These are phyloP conservation scores for Ettlia oleoabundans DNA, from an alignment of 139 green algal species.

Conservation along the genomic window DNA sequence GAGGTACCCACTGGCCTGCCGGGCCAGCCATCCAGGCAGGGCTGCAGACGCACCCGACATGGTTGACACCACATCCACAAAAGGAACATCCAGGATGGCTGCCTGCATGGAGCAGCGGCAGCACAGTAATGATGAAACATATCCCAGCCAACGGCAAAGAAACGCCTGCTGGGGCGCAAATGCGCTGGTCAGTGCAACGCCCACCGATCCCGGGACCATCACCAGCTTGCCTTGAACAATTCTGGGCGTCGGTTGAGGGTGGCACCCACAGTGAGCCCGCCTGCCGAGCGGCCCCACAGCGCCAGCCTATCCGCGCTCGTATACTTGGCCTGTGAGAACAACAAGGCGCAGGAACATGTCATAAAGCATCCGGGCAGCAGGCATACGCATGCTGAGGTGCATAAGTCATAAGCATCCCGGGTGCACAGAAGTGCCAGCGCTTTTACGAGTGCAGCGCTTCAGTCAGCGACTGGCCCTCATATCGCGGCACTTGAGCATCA, in stretches of 20 bases:
- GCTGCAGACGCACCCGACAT: constrained; percentile 50
- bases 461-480: no score
- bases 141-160: not conserved
- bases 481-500: no score
- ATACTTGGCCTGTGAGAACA: constrained; percentile 59
- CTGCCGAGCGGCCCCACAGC: constrained; percentile 69
- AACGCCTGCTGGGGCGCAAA: no score
- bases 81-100: constrained; percentile 70
- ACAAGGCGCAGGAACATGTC: constrained; percentile 36
- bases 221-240: constrained; percentile 49
- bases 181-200: no score
- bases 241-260: constrained; percentile 72
- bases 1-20: no score
- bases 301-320: constrained; percentile 51
- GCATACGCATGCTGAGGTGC: no score
- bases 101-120: not conserved
- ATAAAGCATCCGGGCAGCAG: no score
- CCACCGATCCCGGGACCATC: not conserved
- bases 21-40: not conserved
- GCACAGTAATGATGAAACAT: not conserved
- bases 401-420: no score
- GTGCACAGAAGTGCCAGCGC: no score
- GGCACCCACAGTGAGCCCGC: constrained; percentile 71
- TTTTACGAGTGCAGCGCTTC: no score
- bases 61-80: constrained; percentile 86